phyloP scores from a whole-genome alignment of 768 basidiomycete species.

The Boletus bicolor region DNA sequence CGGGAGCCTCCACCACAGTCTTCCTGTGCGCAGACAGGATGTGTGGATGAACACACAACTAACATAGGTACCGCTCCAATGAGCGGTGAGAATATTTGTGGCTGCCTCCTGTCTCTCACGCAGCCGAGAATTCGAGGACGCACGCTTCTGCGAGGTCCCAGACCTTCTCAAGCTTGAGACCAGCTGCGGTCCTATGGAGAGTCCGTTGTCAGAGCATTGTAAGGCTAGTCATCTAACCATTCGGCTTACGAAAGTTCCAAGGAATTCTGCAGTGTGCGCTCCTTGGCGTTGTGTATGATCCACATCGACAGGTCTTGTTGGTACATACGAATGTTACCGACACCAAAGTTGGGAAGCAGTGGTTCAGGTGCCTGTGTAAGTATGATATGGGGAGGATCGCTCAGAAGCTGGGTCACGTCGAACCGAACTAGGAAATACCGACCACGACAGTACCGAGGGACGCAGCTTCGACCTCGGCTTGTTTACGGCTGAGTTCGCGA shows the following conservation, averaged over 20 bases:
- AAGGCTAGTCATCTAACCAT: not conserved
- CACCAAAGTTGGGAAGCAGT: constrained; percentile 33
- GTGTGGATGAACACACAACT: constrained; percentile 19
- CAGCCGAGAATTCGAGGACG: constrained; percentile 25
- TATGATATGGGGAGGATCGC: not conserved
- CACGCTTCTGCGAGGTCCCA: constrained; percentile 30
- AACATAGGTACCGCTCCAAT: not conserved
- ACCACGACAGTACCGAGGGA: constrained; percentile 17
- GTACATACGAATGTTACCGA: constrained; percentile 28
- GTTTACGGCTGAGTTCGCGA: constrained; percentile 14
- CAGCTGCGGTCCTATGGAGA: constrained; percentile 18
- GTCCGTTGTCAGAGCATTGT: not conserved
- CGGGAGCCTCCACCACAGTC: not conserved
- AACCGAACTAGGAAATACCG: not conserved
- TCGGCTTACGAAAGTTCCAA: constrained; percentile 28
- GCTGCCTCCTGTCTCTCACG: constrained; percentile 4
- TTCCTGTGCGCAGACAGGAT: not conserved
- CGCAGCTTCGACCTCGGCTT: constrained; percentile 10
- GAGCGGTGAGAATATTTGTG: not conserved
- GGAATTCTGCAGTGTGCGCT: constrained; percentile 30
- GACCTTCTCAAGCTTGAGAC: constrained; percentile 30
- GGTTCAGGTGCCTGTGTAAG: constrained; percentile 32
- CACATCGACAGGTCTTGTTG: constrained; percentile 32
- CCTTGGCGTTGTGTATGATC: constrained; percentile 30
- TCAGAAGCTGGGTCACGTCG: not conserved